Conservation (phyloP, 2,329 filamentous ascomycete genomes). For the Sclerotinia spermophila region DNA sequence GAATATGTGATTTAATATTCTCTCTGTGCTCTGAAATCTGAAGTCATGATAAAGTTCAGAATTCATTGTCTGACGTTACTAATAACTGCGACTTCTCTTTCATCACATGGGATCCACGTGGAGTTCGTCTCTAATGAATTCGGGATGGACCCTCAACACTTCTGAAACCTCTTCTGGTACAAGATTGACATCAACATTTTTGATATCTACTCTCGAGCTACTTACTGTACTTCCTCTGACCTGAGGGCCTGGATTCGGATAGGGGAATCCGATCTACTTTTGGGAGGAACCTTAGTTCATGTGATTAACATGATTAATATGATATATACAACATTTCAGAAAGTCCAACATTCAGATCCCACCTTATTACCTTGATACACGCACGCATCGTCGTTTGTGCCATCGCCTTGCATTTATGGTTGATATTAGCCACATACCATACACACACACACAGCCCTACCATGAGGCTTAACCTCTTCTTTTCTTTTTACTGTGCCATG, state of each 20-base stretch:
- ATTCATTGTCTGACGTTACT: no score
- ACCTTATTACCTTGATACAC: neutral
- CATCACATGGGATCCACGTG: conserved; percentile 8
- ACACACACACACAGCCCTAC: conserved; percentile 11
- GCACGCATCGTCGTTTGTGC: neutral
- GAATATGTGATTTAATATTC: neutral
- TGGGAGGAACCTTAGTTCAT: neutral
- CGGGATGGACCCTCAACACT: neutral
- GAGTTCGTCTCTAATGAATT: neutral
- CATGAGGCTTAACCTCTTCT: conserved; percentile 1
- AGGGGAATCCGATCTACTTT: neutral
- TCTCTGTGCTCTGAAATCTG: neutral
- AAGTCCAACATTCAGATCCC: neutral
- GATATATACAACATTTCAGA: neutral
- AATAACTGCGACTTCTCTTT: neutral
- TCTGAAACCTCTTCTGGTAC: neutral
- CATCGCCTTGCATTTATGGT: neutral
- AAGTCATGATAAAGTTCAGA: neutral
- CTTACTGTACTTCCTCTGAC: neutral
- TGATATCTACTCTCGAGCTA: no score
- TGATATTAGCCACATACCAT: neutral
- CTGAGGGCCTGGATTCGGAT: neutral
- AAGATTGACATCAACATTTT: neutral
- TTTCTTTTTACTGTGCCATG: neutral
- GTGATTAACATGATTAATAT: neutral